Conservation (phyloP, 306 rosid species). For the Vigna mungo region DNA sequence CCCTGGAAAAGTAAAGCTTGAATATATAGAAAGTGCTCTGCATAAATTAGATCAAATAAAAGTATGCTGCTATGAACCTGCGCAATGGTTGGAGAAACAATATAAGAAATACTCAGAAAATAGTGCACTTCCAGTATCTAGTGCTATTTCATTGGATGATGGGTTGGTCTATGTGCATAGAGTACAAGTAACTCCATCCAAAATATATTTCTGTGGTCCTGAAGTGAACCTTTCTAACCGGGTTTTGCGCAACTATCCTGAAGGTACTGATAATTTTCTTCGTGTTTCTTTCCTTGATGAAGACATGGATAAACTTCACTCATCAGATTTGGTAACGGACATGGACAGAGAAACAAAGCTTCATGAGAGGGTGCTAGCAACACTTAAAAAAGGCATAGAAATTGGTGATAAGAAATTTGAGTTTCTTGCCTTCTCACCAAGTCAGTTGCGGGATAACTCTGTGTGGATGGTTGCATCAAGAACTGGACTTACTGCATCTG, state of each 20-base stretch:
- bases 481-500: constrained; percentile 48
- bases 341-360: constrained; percentile 60
- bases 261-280: constrained; percentile 65
- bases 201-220: constrained; percentile 72
- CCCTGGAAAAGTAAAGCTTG: constrained; percentile 49
- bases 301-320: constrained; percentile 64
- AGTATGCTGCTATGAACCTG: constrained; percentile 73
- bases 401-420: constrained; percentile 78
- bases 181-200: constrained; percentile 75
- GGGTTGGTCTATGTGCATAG: constrained; percentile 78
- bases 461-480: constrained; percentile 90
- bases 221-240: constrained; percentile 87
- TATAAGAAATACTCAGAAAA: constrained; percentile 60
- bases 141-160: constrained; percentile 55
- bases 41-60: constrained; percentile 57
- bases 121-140: constrained; percentile 32
- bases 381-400: constrained; percentile 66
- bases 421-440: constrained; percentile 86
- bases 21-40: constrained; percentile 61
- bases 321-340: constrained; percentile 58
- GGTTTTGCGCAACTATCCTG: constrained; percentile 60
- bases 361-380: constrained; percentile 62
- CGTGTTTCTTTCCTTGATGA: constrained; percentile 85
- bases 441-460: constrained; percentile 82
- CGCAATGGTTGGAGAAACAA: constrained; percentile 64